Evolutionary conservation across 805 yeast genomes (phyloP).

Genomic region (Diddensiella caesifluorescens): DNA sequence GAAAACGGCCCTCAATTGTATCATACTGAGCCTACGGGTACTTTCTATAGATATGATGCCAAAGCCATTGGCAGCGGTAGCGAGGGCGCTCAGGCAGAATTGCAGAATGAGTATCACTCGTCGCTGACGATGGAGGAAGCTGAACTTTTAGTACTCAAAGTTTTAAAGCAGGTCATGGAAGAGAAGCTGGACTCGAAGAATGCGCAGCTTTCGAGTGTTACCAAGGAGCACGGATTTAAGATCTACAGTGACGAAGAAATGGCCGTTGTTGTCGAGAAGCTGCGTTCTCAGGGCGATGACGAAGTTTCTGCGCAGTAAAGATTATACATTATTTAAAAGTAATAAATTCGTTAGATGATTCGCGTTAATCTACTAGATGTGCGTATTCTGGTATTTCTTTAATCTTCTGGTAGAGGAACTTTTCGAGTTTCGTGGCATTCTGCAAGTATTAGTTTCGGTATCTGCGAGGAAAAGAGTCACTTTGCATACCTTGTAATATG

Average conservation of each 20-base stretch:
- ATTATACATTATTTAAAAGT: not conserved
- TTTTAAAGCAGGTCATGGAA: conserved; percentile 97
- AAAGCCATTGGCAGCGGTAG: conserved; percentile 99
- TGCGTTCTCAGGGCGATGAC: conserved; percentile 46
- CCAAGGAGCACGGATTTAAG: conserved; percentile 78
- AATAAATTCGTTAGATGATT: not conserved
- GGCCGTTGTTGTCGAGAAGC: conserved; percentile 67
- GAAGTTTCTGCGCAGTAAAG: not conserved
- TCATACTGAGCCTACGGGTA: conserved; percentile 99
- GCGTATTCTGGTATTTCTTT: conserved; percentile 91
- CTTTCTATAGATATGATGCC: conserved; percentile 95
- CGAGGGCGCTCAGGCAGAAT: conserved; percentile 97
- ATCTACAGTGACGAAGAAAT: conserved; percentile 80
- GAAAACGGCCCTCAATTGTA: conserved; percentile 92
- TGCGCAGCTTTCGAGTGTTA: conserved; percentile 91
- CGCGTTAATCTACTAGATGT: conserved; percentile 56
- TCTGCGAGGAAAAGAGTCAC: not conserved
- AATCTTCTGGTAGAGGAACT: conserved; percentile 73
- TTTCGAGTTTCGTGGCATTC: conserved; percentile 90
- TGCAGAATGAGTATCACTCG: conserved; percentile 89
- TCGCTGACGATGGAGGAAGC: conserved; percentile 90
- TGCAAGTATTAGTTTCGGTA: conserved; percentile 39
- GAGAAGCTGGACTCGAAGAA: conserved; percentile 93
- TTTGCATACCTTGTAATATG: conserved; percentile 50
- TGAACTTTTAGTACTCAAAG: conserved; percentile 80